Evolutionary conservation across 805 yeast species (phyloP), one percentile per base, ranked within the genome.

Genomic region (Sugiyamaella mastotermitis): DNA sequence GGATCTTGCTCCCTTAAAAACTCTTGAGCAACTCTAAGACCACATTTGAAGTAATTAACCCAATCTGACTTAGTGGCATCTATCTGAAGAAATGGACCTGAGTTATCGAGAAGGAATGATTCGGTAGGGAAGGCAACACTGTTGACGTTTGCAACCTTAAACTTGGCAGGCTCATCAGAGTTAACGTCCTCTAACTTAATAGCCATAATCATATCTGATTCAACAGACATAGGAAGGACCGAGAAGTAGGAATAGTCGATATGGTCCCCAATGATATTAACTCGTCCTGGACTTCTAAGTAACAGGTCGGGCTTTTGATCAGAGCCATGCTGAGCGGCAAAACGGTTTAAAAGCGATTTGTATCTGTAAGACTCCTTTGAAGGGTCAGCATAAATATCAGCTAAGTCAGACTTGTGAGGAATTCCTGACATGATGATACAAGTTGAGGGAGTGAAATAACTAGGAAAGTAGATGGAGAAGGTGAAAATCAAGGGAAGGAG

Each of bases 251-350:
- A 72, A 55, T 80, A 80, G 59, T 80, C 87, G 39, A 80, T 74
- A 53, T 80, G 88, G 48, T 80, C 87, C 25, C 88, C 87, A 40
- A 80, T 77, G 42, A 80, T 61, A 55, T 80, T 80, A 37, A 80
- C 87, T 49, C 88, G 63, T 22, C 87, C 87, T n/a, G 88, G 87
- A 11, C 83, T 73, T 35, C 86, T 65, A 16, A 78, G 62, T 26
- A 75, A 57, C 51, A 77, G 70, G 23, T 66, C 69, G 3, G 74
- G 71, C 0, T 33, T 6, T 3, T 33, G 26, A 13, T 39, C 13
- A 10, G 28, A 37, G 15, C 48, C 51, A 17, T 38, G 42, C 5
- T 38, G 38, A 33, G 40, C 40, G 18, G 46, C 43, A 31, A 51
- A 51, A 28, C 38, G 31, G 14, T 41, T 35, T 35, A 48, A 28